Percentiles rank a stretch among this genome's conserved stretches.
Conservation (phyloP, 345 rosid genomes). For the Euphorbia tirucalli region DNA sequence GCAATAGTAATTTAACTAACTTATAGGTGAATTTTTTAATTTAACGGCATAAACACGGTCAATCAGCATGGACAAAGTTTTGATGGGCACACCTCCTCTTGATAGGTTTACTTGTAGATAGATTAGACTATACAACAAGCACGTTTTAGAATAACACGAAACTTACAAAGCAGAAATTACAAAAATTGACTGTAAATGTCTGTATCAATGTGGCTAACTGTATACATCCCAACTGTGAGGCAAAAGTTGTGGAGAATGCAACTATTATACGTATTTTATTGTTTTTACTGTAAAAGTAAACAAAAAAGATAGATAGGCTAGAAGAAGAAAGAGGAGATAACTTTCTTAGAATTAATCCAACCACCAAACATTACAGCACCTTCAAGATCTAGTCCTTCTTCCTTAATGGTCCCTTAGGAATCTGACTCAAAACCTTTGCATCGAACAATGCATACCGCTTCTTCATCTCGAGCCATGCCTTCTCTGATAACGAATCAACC, state of each 20-base stretch:
- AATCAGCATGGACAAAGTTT: too few species aligned
- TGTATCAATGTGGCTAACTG: background rate
- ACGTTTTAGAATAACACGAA: background rate
- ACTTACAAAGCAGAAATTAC: background rate
- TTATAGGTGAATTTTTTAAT: too few species aligned
- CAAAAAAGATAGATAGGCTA: background rate
- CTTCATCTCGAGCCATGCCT: constrained; percentile 62
- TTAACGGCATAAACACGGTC: too few species aligned
- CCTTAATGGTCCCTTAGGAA: constrained; percentile 64
- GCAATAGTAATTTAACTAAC: too few species aligned
- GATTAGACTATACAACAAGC: too few species aligned
- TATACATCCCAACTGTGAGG: background rate
- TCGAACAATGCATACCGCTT: constrained; percentile 68
- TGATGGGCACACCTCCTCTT: too few species aligned
- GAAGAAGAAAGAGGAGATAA: background rate
- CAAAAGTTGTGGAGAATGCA: background rate
- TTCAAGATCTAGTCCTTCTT: constrained; percentile 53
- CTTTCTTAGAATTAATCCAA: background rate
- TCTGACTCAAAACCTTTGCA: constrained; percentile 77
- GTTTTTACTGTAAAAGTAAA: background rate
- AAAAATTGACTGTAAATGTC: constrained; percentile 1
- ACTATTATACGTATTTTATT: background rate
- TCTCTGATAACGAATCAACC: constrained; percentile 72
- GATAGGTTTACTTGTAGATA: too few species aligned
- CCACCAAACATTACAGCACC: background rate